Evolutionary conservation across 2,329 filamentous ascomycete genomes (phyloP).

Genomic region (Plenodomus tracheiphilus): DNA sequence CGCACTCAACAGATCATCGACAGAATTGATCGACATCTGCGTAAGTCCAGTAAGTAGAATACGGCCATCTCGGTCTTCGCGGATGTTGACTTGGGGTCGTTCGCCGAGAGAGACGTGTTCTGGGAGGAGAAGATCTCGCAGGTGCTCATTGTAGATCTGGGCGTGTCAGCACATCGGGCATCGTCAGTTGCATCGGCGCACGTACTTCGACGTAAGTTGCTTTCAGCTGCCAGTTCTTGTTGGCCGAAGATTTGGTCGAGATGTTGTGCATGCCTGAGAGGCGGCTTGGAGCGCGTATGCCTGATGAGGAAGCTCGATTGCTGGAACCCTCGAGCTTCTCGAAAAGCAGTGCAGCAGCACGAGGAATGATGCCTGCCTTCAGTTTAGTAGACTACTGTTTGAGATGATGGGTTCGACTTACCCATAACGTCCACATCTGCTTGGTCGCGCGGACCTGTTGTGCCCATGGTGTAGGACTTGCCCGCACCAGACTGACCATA

Average conservation of each 20-base stretch:
- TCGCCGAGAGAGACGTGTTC: slow-evolving; percentile 72
- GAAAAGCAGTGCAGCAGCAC: slow-evolving; percentile 84
- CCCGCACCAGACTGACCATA: slow-evolving; percentile 97
- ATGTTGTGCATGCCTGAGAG: slow-evolving; percentile 65
- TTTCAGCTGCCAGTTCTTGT: slow-evolving; percentile 87
- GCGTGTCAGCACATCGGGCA: slow-evolving; percentile 16
- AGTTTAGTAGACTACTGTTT: slow-evolving; percentile 1
- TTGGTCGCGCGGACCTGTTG: slow-evolving; percentile 81
- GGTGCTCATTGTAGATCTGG: slow-evolving; percentile 95
- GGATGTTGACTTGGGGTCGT: slow-evolving; percentile 80
- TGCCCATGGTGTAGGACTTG: slow-evolving; percentile 99
- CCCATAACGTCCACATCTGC: slow-evolving; percentile 73
- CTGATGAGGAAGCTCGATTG: slow-evolving; percentile 69
- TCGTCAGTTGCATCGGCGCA: background rate
- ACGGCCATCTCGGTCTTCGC: slow-evolving; percentile 91
- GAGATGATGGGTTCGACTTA: slow-evolving; percentile 52
- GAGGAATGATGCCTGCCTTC: slow-evolving; percentile 84
- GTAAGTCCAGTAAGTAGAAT: slow-evolving; percentile 90
- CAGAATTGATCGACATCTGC: slow-evolving; percentile 85
- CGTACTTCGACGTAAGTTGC: slow-evolving; percentile 81
- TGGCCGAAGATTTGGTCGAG: slow-evolving; percentile 51
- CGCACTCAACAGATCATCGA: slow-evolving; percentile 86
- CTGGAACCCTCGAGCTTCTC: slow-evolving; percentile 74
- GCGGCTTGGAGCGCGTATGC: slow-evolving; percentile 68
- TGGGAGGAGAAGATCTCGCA: slow-evolving; percentile 84